A percentile compares a stretch with the other conserved stretches of the same genome.
phyloP scores from a whole-genome alignment of 208 protist species.

The Trypanosoma congolense region DNA sequence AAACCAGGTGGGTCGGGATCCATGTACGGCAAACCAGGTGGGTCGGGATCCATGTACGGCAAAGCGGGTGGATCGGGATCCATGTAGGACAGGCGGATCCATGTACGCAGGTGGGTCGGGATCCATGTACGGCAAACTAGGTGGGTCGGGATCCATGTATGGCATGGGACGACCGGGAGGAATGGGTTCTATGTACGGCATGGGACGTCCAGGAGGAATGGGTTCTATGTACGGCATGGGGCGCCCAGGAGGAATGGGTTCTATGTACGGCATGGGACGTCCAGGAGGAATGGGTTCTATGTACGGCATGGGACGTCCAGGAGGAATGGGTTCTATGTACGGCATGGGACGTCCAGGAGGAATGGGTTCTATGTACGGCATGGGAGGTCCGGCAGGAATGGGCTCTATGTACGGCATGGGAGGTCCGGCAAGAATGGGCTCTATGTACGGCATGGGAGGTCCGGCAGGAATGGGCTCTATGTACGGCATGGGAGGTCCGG shows the following conservation, averaged over 20 bases:
- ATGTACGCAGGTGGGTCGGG: too few species aligned
- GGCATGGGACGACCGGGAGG: too few species aligned
- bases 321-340: conserved; percentile 21
- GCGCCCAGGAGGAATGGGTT: conserved; percentile 37
- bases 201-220: conserved; percentile 2
- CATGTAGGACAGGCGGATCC: too few species aligned
- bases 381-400: too few species aligned
- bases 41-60: conserved; percentile 20
- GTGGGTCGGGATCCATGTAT: conserved; percentile 19
- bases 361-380: conserved; percentile 31
- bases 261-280: conserved; percentile 35
- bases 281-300: conserved; percentile 34
- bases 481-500: conserved; percentile 21
- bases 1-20: conserved; percentile 24
- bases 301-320: conserved; percentile 31
- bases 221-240: conserved; percentile 25
- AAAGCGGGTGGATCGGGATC: too few species aligned
- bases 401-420: conserved; percentile 31
- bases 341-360: conserved; percentile 14
- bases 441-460: conserved; percentile 16
- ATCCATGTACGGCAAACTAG: conserved; percentile 24
- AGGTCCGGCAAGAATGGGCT: conserved; percentile 27
- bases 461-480: conserved; percentile 25
- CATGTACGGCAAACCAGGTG: conserved; percentile 14
- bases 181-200: conserved; percentile 28